These are phyloP conservation scores for Desmodesmus armatus DNA, from an alignment of 139 green algal species.

Conservation along the genomic window DNA sequence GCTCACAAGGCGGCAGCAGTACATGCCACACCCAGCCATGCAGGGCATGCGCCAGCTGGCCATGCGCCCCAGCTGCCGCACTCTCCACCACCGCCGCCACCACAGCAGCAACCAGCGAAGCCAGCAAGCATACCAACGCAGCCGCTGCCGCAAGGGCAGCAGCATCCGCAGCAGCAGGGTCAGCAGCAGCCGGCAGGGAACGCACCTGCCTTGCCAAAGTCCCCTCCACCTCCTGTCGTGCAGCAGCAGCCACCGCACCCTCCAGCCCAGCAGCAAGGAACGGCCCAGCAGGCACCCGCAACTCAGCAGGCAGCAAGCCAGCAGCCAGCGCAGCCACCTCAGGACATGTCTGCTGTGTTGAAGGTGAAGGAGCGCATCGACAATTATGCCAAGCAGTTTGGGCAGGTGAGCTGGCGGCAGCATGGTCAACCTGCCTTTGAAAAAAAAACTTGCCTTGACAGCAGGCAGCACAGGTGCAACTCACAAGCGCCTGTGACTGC, in stretches of 20 bases:
- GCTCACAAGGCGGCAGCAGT: constrained; percentile 1
- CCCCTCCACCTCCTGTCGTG: no score
- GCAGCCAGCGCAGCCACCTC: not conserved
- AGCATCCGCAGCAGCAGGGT: constrained; percentile 22
- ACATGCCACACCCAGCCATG: constrained; percentile 8
- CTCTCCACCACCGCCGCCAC: not conserved
- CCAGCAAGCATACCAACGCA: not conserved
- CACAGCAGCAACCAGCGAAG: not conserved
- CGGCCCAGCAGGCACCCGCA: no score
- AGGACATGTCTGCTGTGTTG: not conserved
- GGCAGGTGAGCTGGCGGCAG: constrained; percentile 20
- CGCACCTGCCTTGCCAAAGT: no score
- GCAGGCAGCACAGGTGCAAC: not conserved
- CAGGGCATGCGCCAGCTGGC: not conserved
- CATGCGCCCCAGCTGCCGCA: constrained; percentile 19
- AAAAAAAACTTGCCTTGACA: not conserved
- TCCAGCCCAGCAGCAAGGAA: constrained; percentile 4
- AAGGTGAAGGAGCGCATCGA: constrained; percentile 28
- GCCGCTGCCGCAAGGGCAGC: not conserved
- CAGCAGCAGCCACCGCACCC: constrained; percentile 33
- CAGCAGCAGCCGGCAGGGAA: not conserved
- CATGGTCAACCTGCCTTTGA: not conserved
- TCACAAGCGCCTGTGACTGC: not conserved
- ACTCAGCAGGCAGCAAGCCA: not conserved
- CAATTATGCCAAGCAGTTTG: constrained; percentile 27